Evolutionary conservation across 1,284 basidiomycete species (phyloP), one percentile per base, ranked within the genome.

Genomic region (Cryptococcus sp.): DNA sequence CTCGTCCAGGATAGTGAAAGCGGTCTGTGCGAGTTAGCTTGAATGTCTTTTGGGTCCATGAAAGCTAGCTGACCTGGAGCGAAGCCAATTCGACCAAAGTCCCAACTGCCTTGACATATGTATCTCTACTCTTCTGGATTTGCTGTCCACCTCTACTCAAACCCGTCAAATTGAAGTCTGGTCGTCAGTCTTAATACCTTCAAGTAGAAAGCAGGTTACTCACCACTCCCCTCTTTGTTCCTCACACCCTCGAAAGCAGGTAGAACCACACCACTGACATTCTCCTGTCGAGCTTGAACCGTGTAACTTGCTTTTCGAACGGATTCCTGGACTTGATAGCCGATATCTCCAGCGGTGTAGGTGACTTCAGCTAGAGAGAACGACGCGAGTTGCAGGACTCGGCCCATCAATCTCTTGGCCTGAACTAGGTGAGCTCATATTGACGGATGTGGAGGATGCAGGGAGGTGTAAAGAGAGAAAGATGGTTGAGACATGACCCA

Each of bases 391-490:
- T 98, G 96, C 86, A 99, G 96, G 34, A 98, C 94, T 62, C 88
- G 83, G 42, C 96, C 96, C 96, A 98, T 98, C 80, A 98, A 93
- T 58, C 93, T 86, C 78, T 99, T 99, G 14, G 96, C 95, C 90
- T 94, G n/a, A 63, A 13, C 30, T 4, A n/a, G 36, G 34, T 34
- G 45, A 41, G 38, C 10, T 41, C 2, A n/a, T n/a, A 2, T 10
- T 10, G 2, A 41, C 10, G 38, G n/a, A 41, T 31, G 34, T 8
- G 45, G 15, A 43, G 42, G 13, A 15, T 30, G 30, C 6, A 4
- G 10, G 44, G 43, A 35, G 36, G 38, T 36, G 23, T 49, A 30
- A 42, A 6, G 35, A 13, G 11, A 14, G 15, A 46, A 34, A 35
- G 45, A 4, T 14, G 37, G 3, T 15, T 48, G 46, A 47, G 23